Conservation (phyloP, 768 basidiomycete species). For the Pisolithus tinctorius region DNA sequence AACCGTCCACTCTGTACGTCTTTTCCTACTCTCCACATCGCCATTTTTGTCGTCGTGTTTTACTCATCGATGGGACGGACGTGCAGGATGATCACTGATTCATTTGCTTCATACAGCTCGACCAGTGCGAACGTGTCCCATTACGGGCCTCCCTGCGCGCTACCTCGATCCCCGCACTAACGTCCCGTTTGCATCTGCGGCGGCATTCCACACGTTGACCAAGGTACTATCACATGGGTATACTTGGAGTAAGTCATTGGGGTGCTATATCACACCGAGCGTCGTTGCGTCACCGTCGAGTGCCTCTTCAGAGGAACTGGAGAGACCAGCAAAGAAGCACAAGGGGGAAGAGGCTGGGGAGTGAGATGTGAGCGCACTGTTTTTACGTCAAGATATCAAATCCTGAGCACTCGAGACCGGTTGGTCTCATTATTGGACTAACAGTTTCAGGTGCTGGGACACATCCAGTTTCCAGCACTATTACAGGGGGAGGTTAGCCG, state of each 20-base stretch:
- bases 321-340: no score
- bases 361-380: no score
- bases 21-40: neutral
- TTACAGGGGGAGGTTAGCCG: no score
- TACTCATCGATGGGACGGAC: neutral
- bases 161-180: constrained; percentile 79
- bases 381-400: no score
- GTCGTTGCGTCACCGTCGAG: no score
- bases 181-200: constrained; percentile 68
- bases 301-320: no score
- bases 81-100: neutral
- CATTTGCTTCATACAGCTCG: constrained; percentile 40
- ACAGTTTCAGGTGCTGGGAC: no score
- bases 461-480: no score
- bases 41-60: neutral
- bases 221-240: constrained; percentile 60
- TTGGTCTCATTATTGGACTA: no score
- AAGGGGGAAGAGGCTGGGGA: no score
- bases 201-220: constrained; percentile 60
- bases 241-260: constrained; percentile 48
- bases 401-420: no score
- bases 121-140: constrained; percentile 57
- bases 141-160: constrained; percentile 71
- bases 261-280: constrained; percentile 32
- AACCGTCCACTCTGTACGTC: constrained; percentile 55